Evolutionary conservation across 176 grass and related monocot species (phyloP), one percentile per base, ranked within the genome.

Genomic region (Raddia guianensis): DNA sequence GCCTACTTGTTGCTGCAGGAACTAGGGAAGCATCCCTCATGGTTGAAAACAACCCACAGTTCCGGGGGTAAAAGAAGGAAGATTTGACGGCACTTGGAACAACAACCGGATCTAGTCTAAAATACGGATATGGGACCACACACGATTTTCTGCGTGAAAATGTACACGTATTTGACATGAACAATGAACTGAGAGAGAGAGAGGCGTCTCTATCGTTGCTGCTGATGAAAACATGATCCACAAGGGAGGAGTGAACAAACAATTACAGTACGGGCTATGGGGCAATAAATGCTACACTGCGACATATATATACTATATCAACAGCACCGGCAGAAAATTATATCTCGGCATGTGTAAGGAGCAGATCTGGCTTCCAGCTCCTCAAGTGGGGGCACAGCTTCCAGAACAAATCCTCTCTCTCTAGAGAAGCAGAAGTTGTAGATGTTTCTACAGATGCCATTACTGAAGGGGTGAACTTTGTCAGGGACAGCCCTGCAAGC

Each of bases 401-500:
- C 97, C 18, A 99, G 69, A 81, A 75, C 60, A 74, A 70, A 84
- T 7, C 69, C 88, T 42, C 76, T 86, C 71, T 85, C 64, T 57
- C 86, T 85, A 51, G 87, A 83, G 19, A 79, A 84, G 73, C 97
- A 99, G 80, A 95, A 99, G 12, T 34, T 66, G 7, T 88, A 90
- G 18, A 95, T 66, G 82, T 99, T 99, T 77, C 52, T 82, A 77
- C 79, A 93, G 57, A 99, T 77, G 85, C 97, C 97, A 59, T 73
- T 85, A 77, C 92, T 99, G 80, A 99, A 99, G 35, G 97, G 97
- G 80, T 86, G 78, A 86, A 99, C 89, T 85, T 71, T 99, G 42
- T 91, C 89, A 70, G 97, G 93, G 46, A 96, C 46, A 73, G 82
- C 86, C 85, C 97, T 99, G 68, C 75, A 85, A 69, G 49, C 56